These are phyloP conservation scores for Kodamaea laetipori DNA, from an alignment of 805 yeast genomes.

Conservation along the genomic window DNA sequence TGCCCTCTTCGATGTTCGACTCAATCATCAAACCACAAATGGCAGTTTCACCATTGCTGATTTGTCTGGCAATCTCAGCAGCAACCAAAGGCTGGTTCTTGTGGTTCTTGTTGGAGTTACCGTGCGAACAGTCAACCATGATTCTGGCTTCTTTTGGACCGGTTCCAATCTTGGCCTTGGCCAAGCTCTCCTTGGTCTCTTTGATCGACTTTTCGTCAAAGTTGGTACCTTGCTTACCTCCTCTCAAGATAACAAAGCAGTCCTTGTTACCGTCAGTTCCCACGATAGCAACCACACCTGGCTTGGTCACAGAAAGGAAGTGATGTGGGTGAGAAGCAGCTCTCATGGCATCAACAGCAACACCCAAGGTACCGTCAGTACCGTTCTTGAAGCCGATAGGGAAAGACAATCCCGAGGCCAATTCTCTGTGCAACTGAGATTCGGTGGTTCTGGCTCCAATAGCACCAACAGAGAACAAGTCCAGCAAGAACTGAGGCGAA, in stretches of 20 bases:
- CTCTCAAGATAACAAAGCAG: conserved; percentile 89
- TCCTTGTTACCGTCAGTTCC: conserved; percentile 93
- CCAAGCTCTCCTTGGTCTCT: conserved; percentile 62
- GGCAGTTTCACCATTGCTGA: conserved; percentile 67
- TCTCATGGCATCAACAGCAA: conserved; percentile 90
- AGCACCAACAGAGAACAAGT: conserved; percentile 93
- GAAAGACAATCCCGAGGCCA: conserved; percentile 95
- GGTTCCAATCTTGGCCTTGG: conserved; percentile 50
- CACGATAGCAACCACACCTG: conserved; percentile 94
- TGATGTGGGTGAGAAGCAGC: conserved; percentile 94
- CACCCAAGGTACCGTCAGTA: conserved; percentile 93
- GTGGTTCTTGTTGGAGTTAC: conserved; percentile 89
- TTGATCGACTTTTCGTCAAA: conserved; percentile 75
- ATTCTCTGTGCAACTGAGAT: conserved; percentile 94
- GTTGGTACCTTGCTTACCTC: conserved; percentile 93
- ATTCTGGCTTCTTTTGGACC: conserved; percentile 53
- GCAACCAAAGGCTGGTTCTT: conserved; percentile 92
- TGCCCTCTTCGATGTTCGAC: conserved; percentile 86
- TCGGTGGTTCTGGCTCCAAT: conserved; percentile 99
- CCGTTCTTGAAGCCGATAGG: conserved; percentile 99
- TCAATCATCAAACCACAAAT: conserved; percentile 97
- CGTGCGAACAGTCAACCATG: conserved; percentile 98
- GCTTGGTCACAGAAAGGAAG: conserved; percentile 91
- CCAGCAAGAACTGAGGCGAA: conserved; percentile 93
- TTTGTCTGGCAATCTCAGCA: conserved; percentile 72